These are phyloP conservation scores for Neospora caninum DNA, from an alignment of 169 alveolate genomes.

Conservation along the genomic window DNA sequence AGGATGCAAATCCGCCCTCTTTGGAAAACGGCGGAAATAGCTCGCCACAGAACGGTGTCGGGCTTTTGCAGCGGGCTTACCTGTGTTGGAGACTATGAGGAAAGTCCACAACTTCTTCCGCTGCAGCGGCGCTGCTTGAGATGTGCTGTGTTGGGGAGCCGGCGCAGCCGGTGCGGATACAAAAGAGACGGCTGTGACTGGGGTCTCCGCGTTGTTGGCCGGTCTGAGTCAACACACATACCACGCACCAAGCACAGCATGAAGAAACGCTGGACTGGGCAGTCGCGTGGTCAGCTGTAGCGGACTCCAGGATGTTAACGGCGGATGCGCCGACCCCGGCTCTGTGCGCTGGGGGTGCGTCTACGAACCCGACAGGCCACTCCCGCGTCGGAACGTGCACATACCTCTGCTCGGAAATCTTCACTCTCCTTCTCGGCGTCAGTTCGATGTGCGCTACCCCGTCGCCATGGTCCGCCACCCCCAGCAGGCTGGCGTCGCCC, in stretches of 20 bases:
- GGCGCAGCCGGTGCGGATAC: neutral
- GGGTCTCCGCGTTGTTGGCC: neutral
- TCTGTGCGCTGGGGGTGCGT: too few relatives aligned
- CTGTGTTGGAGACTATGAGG: conserved; percentile 10
- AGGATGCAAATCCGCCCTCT: neutral
- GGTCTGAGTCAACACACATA: neutral
- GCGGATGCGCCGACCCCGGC: too few relatives aligned
- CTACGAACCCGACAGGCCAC: too few relatives aligned
- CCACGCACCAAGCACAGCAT: neutral
- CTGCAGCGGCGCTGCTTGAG: neutral
- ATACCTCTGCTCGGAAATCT: neutral
- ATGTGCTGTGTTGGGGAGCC: neutral
- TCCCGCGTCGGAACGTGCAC: neutral
- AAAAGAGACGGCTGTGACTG: neutral
- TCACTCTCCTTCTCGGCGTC: neutral
- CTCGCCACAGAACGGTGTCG: neutral
- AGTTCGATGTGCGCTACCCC: neutral
- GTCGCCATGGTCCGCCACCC: neutral
- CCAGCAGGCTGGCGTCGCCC: neutral
- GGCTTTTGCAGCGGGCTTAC: neutral
- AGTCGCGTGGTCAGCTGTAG: too few relatives aligned
- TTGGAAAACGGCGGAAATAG: neutral
- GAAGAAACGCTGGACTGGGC: neutral
- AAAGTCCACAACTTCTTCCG: conserved; percentile 7
- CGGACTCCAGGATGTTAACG: too few relatives aligned